These are phyloP conservation scores for Albophoma yamanashiensis DNA, from an alignment of 2,329 filamentous ascomycete species.

Conservation along the genomic window DNA sequence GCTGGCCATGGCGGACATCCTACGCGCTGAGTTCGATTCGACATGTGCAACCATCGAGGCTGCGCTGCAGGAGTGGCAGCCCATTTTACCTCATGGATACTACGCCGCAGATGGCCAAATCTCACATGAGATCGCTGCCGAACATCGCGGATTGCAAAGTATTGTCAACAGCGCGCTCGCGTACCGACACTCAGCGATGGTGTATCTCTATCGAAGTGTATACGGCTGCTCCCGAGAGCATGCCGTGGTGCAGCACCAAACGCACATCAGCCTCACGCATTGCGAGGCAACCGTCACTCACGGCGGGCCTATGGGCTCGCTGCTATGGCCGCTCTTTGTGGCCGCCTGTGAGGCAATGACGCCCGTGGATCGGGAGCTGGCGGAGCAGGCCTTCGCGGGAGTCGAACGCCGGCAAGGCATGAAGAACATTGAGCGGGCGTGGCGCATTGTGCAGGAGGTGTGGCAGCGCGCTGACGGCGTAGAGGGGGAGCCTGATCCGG, in stretches of 20 bases:
- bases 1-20: constrained; percentile 31
- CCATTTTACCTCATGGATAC: constrained; percentile 31
- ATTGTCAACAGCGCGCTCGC: constrained; percentile 50
- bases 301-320: constrained; percentile 49
- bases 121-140: constrained; percentile 8
- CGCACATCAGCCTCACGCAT: constrained; percentile 37
- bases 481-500: not conserved
- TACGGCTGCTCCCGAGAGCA: constrained; percentile 35
- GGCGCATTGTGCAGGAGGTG: constrained; percentile 50
- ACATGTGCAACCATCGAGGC: constrained; percentile 44
- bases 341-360: constrained; percentile 48
- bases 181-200: constrained; percentile 46
- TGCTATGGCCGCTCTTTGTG: constrained; percentile 56
- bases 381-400: constrained; percentile 38
- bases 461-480: constrained; percentile 41
- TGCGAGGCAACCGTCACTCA: constrained; percentile 44
- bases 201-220: constrained; percentile 47
- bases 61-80: constrained; percentile 45
- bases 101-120: not conserved
- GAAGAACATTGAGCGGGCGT: constrained; percentile 52
- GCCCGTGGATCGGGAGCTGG: constrained; percentile 37
- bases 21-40: constrained; percentile 38
- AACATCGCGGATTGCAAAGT: constrained; percentile 36
- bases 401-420: constrained; percentile 50
- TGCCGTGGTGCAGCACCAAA: constrained; percentile 41